Percentiles rank a stretch among this genome's conserved stretches.
Conservation (phyloP, 257 asterid genomes). For the Plantago major region DNA sequence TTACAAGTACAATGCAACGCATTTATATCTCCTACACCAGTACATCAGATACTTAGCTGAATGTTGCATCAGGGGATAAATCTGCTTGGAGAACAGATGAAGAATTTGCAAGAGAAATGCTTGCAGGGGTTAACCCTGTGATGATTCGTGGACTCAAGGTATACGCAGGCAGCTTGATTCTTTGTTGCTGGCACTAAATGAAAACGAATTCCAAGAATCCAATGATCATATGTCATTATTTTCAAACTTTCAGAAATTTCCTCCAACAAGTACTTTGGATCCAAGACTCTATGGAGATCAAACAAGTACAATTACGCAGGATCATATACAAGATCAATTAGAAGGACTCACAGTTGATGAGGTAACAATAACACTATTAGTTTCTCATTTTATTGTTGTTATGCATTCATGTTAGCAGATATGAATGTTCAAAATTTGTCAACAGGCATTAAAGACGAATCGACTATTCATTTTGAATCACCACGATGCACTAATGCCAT, state of each 20-base stretch:
- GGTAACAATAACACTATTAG: too few species aligned
- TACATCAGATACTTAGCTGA: background rate
- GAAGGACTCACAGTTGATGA: conserved; percentile 42
- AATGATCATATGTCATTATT: too few species aligned
- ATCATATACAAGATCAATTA: conserved; percentile 34
- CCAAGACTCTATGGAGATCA: conserved; percentile 41
- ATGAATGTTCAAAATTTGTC: background rate
- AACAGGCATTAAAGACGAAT: conserved; percentile 36
- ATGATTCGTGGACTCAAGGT: conserved; percentile 46
- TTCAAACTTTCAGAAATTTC: conserved; percentile 39
- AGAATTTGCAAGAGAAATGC: conserved; percentile 64
- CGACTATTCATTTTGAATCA: conserved; percentile 44
- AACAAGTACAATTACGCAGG: conserved; percentile 27
- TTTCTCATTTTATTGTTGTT: too few species aligned
- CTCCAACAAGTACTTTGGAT: conserved; percentile 46
- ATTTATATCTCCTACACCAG: too few species aligned
- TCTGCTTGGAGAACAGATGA: conserved; percentile 72
- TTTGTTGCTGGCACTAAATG: background rate
- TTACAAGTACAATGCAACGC: too few species aligned
- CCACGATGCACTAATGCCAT: conserved; percentile 56
- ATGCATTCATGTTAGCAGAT: too few species aligned
- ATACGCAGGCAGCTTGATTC: background rate
- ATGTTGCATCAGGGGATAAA: conserved; percentile 35
- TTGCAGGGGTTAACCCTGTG: conserved; percentile 64
- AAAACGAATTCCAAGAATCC: too few species aligned